Percentiles rank a stretch among this genome's conserved stretches.
Evolutionary conservation across 2,329 filamentous ascomycete genomes (phyloP).

Genomic region (Chaetomiaceae sp.): DNA sequence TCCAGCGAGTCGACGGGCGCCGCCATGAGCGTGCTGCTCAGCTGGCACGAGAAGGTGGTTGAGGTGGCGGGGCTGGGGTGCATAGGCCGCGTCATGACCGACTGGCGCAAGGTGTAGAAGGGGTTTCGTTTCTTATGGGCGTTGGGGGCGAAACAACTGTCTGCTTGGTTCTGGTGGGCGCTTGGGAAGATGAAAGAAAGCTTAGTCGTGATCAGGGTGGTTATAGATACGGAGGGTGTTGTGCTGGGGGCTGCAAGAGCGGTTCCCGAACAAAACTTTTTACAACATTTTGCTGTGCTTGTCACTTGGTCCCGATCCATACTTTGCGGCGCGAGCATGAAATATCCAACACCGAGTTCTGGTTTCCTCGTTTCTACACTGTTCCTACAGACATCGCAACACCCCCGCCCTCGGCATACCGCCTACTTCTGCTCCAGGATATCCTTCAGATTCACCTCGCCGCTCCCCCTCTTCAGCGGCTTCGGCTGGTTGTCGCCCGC

Average conservation of each 20-base stretch:
- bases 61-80: slow-evolving; percentile 88
- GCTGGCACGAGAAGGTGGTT: slow-evolving; percentile 98
- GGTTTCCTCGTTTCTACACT: neutral
- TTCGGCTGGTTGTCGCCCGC: slow-evolving; percentile 72
- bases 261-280: too few relatives aligned
- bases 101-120: slow-evolving; percentile 78
- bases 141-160: slow-evolving; percentile 11
- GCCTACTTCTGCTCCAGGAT: slow-evolving; percentile 50
- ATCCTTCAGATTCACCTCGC: slow-evolving; percentile 84
- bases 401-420: too few relatives aligned
- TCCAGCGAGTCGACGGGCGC: slow-evolving; percentile 68
- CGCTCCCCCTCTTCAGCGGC: slow-evolving; percentile 78
- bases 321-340: too few relatives aligned
- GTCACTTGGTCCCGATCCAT: too few relatives aligned
- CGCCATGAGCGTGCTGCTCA: slow-evolving; percentile 92
- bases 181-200: neutral
- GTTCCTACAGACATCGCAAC: neutral
- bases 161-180: neutral
- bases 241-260: neutral
- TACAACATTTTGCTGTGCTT: too few relatives aligned
- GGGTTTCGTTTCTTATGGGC: neutral
- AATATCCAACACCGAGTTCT: too few relatives aligned
- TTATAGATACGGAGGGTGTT: slow-evolving; percentile 9
- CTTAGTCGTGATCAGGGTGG: neutral
- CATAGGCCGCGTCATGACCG: slow-evolving; percentile 92